Evolutionary conservation across 1,284 basidiomycete species (phyloP).

Genomic region (Erythrobasidium hasegawianum): DNA sequence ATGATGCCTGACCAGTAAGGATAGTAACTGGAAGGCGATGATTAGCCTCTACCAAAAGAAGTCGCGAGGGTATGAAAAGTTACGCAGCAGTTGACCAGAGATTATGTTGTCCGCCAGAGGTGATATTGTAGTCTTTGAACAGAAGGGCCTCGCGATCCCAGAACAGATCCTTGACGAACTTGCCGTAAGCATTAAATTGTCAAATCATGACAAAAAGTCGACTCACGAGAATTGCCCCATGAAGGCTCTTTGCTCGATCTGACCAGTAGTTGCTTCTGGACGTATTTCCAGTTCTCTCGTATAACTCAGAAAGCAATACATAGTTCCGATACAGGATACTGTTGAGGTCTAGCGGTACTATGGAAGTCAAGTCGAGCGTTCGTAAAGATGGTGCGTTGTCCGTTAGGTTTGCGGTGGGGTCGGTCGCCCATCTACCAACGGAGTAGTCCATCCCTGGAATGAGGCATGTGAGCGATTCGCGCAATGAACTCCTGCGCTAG

Average conservation of each 20-base stretch:
- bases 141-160: slow-evolving; percentile 78
- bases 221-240: slow-evolving; percentile 65
- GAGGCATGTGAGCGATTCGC: too few relatives aligned
- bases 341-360: slow-evolving; percentile 74
- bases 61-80: too few relatives aligned
- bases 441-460: slow-evolving; percentile 51
- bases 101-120: slow-evolving; percentile 33
- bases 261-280: slow-evolving; percentile 39
- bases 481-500: too few relatives aligned
- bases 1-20: slow-evolving; percentile 83
- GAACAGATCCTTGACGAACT: slow-evolving; percentile 59
- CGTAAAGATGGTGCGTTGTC: slow-evolving; percentile 59
- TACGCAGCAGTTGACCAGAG: slow-evolving; percentile 50
- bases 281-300: slow-evolving; percentile 33
- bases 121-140: slow-evolving; percentile 71
- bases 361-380: slow-evolving; percentile 65
- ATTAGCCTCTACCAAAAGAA: too few relatives aligned
- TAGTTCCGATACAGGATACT: slow-evolving; percentile 64
- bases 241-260: slow-evolving; percentile 56
- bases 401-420: slow-evolving; percentile 53
- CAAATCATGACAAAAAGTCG: too few relatives aligned
- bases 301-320: slow-evolving; percentile 53
- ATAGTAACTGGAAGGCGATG: slow-evolving; percentile 69
- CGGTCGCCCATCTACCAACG: slow-evolving; percentile 51
- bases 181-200: too few relatives aligned